A percentile compares a stretch with the other conserved stretches of the same genome.
These are phyloP conservation scores for Salvia miltiorrhiza DNA, from an alignment of 257 asterid species.

Conservation along the genomic window DNA sequence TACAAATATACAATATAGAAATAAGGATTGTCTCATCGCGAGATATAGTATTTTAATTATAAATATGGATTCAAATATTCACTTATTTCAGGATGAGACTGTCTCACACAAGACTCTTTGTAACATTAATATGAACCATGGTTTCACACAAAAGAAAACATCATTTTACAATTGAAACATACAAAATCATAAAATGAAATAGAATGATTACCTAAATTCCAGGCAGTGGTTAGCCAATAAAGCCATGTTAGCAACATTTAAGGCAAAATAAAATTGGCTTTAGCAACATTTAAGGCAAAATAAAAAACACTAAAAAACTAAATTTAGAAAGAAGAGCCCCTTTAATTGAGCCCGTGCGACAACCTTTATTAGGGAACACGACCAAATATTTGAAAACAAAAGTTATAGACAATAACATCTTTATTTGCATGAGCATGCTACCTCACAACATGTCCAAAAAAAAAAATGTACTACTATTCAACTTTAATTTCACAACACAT, in stretches of 20 bases:
- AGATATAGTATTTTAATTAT: too few species aligned
- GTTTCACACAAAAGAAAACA: too few species aligned
- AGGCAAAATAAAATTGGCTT: neutral
- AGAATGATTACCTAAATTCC: constrained; percentile 15
- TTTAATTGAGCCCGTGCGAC: constrained; percentile 36
- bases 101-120: too few species aligned
- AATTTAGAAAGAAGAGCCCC: constrained; percentile 39
- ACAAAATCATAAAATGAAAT: neutral
- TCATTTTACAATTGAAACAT: too few species aligned
- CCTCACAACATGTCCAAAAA: constrained; percentile 7
- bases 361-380: constrained; percentile 39
- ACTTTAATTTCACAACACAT: neutral
- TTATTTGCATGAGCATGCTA: constrained; percentile 40
- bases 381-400: constrained; percentile 26
- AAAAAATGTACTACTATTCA: neutral
- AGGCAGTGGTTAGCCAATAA: constrained; percentile 10
- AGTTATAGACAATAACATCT: constrained; percentile 33
- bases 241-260: constrained; percentile 11
- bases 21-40: too few species aligned
- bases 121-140: too few species aligned
- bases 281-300: too few species aligned
- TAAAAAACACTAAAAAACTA: too few species aligned
- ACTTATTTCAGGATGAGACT: too few species aligned
- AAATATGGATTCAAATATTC: too few species aligned
- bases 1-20: too few species aligned